These are phyloP conservation scores for Cutaneotrichosporon sp. DNA, from an alignment of 1,284 basidiomycete genomes.

Conservation along the genomic window DNA sequence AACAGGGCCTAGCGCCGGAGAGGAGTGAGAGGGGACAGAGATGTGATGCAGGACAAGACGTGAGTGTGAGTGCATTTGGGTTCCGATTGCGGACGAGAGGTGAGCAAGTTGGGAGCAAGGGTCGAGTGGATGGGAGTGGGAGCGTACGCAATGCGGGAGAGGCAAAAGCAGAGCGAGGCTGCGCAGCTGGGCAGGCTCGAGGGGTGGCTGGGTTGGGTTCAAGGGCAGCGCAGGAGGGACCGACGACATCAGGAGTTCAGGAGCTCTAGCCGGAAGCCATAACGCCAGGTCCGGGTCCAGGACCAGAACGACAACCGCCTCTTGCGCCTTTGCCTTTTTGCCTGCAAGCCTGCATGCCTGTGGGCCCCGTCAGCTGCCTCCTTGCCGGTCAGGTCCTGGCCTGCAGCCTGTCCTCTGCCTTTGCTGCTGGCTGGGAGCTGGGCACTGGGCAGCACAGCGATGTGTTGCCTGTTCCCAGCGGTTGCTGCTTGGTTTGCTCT, in stretches of 20 bases:
- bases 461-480: not conserved
- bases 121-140: not conserved
- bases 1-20: not conserved
- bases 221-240: not conserved
- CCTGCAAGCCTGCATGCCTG: not conserved
- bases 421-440: too few relatives aligned
- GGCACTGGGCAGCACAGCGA: not conserved
- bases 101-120: not conserved
- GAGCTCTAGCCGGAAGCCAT: constrained; percentile 1
- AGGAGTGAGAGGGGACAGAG: not conserved
- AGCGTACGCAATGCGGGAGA: constrained; percentile 1
- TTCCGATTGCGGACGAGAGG: constrained; percentile 1
- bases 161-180: not conserved
- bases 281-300: constrained; percentile 6
- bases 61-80: not conserved
- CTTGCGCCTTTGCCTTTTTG: not conserved
- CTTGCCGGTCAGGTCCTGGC: too few relatives aligned
- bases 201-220: not conserved
- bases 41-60: not conserved
- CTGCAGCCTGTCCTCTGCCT: not conserved
- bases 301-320: constrained; percentile 3
- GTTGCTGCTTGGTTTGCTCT: not conserved
- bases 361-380: not conserved
- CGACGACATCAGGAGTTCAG: constrained; percentile 8
- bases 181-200: not conserved